These are phyloP conservation scores for Dillenia turbinata DNA, from an alignment of 164 flowering plant genomes.

Conservation along the genomic window DNA sequence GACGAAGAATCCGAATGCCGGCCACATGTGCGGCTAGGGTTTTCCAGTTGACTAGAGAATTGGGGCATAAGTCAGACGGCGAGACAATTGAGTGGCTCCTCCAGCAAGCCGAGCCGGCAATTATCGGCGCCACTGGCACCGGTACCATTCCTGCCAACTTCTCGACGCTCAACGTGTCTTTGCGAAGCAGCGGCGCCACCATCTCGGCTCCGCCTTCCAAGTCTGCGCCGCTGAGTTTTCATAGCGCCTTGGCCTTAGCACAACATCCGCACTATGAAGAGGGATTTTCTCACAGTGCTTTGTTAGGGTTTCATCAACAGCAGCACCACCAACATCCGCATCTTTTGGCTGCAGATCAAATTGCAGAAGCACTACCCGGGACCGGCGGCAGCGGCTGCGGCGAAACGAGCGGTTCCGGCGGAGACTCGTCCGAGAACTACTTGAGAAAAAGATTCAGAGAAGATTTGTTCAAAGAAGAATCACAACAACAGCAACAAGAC, in stretches of 20 bases:
- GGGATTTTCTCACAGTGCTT: slow-evolving; percentile 24
- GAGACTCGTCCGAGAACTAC: slow-evolving; percentile 31
- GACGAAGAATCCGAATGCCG: slow-evolving; percentile 81
- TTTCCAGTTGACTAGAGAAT: slow-evolving; percentile 66
- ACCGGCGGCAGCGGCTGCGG: slow-evolving; percentile 19
- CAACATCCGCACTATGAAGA: slow-evolving; percentile 28
- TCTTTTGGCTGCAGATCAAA: slow-evolving; percentile 38
- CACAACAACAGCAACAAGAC: slow-evolving; percentile 8
- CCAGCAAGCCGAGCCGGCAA: slow-evolving; percentile 84
- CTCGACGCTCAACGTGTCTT: slow-evolving; percentile 62
- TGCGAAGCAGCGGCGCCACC: slow-evolving; percentile 57
- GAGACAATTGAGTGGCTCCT: slow-evolving; percentile 82
- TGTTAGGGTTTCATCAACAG: slow-evolving; percentile 55
- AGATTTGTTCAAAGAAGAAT: slow-evolving; percentile 72
- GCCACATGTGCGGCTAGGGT: slow-evolving; percentile 82
- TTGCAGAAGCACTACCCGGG: slow-evolving; percentile 31
- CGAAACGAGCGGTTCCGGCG: slow-evolving; percentile 13
- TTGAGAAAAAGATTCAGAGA: slow-evolving; percentile 63
- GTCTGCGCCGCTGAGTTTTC: slow-evolving; percentile 55
- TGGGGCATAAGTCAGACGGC: slow-evolving; percentile 81
- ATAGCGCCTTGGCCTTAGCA: slow-evolving; percentile 36
- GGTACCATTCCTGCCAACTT: slow-evolving; percentile 87
- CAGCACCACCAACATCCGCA: slow-evolving; percentile 32
- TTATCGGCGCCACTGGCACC: slow-evolving; percentile 81
- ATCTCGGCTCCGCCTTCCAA: slow-evolving; percentile 64